Conservation (phyloP, 176 grass and related monocot species). For the Carex littledalei region DNA sequence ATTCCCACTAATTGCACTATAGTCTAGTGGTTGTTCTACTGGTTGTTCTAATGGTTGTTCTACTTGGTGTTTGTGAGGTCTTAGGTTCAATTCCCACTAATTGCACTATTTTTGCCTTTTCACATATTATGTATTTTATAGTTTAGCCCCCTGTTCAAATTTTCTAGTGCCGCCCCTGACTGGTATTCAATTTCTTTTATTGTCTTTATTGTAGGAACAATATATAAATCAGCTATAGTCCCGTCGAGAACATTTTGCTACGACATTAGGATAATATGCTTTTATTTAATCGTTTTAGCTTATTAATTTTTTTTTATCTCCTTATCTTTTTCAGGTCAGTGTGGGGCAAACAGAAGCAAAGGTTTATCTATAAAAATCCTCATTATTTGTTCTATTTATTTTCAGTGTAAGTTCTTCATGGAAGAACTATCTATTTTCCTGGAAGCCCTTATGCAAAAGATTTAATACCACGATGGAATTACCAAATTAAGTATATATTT, state of each 20-base stretch:
- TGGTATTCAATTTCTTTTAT: not conserved
- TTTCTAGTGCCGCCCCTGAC: too few species aligned
- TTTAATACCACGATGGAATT: not conserved
- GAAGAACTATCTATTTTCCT: not conserved
- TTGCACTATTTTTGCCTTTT: too few species aligned
- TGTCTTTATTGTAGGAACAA: constrained; percentile 58
- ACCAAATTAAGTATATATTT: not conserved
- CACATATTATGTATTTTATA: too few species aligned
- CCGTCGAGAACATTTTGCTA: constrained; percentile 90
- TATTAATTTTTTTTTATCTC: not conserved
- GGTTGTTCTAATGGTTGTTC: too few species aligned
- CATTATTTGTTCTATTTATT: constrained; percentile 2
- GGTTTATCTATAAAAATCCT: constrained; percentile 38
- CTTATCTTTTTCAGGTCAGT: constrained; percentile 60
- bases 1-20: too few species aligned
- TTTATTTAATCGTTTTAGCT: constrained; percentile 16
- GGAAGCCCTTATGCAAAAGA: not conserved
- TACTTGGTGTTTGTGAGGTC: too few species aligned
- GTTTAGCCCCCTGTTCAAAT: too few species aligned
- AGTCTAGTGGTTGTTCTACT: too few species aligned
- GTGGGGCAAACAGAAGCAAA: constrained; percentile 98
- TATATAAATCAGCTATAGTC: constrained; percentile 92
- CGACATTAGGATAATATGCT: constrained; percentile 6
- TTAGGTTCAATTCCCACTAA: too few species aligned
- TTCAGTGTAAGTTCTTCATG: not conserved